Conservation (phyloP, 176 grass and related monocot species). For the Tuctoria greenei region DNA sequence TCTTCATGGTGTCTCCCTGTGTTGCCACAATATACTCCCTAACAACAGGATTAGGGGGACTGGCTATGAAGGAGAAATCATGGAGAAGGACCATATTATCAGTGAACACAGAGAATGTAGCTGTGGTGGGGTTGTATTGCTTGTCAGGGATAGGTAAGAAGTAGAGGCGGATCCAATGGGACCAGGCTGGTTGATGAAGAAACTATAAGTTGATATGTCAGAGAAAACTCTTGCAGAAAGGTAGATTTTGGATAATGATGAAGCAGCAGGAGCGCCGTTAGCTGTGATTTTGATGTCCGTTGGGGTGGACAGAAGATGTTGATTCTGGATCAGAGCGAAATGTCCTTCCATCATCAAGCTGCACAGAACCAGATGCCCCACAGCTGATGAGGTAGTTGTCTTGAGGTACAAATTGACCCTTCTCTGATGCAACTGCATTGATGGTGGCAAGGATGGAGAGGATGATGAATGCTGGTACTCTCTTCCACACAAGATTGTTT, state of each 20-base stretch:
- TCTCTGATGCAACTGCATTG: slow-evolving; percentile 47
- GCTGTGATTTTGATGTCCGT: slow-evolving; percentile 65
- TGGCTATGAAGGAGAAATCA: slow-evolving; percentile 68
- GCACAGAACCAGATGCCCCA: slow-evolving; percentile 45
- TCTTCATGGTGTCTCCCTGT: slow-evolving; percentile 56
- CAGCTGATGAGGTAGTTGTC: slow-evolving; percentile 87
- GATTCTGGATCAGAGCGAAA: slow-evolving; percentile 85
- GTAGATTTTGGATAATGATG: slow-evolving; percentile 51
- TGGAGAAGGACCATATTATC: slow-evolving; percentile 84
- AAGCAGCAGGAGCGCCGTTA: slow-evolving; percentile 33
- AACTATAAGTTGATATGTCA: slow-evolving; percentile 78
- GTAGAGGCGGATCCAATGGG: slow-evolving; percentile 84
- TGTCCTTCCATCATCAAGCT: slow-evolving; percentile 76
- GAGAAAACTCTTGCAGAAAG: slow-evolving; percentile 70
- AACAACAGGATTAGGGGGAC: slow-evolving; percentile 51
- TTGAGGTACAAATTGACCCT: slow-evolving; percentile 51
- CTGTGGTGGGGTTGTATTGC: slow-evolving; percentile 76
- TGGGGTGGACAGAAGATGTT: slow-evolving; percentile 70
- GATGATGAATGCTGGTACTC: slow-evolving; percentile 31
- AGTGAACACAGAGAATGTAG: slow-evolving; percentile 67
- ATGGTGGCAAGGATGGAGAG: slow-evolving; percentile 37
- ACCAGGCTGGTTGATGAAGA: slow-evolving; percentile 74
- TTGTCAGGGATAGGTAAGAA: slow-evolving; percentile 65
- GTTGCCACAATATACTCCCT: slow-evolving; percentile 70
- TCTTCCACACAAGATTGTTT: slow-evolving; percentile 26